Evolutionary conservation across 768 basidiomycete genomes (phyloP), one percentile per base, ranked within the genome.

Genomic region (Chalciporus chontae): DNA sequence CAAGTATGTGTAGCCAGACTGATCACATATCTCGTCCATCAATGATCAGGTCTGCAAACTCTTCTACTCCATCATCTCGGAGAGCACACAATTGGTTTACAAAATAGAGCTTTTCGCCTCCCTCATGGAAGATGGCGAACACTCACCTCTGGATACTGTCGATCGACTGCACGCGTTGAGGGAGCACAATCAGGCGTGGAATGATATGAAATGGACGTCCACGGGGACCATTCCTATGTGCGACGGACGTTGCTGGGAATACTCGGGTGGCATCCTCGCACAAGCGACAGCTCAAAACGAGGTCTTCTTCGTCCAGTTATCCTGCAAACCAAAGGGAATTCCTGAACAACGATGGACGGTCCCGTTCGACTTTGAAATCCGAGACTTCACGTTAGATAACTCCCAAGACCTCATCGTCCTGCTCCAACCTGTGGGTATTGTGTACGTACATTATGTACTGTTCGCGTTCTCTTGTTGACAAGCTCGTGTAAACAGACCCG

Each of bases 381-480:
- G 58, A n/a, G 71, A 74, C 45, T 73, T 74, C 34, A 61, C 67
- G 9, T 50, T 71, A 8, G 71, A 73, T 53, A 58, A 52, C 19
- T 70, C 69, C 5, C 67, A 72, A 55, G 55, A 73, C 53, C 61
- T 73, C 32, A 37, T 73, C 8, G 61, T 67, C 18, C 51, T 62
- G 5, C 50, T 73, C n/a, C 64, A 68, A 41, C 17, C n/a, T n/a
- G n/a, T n/a, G n/a, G n/a, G n/a, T n/a, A n/a, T 44, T n/a, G 9
- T 10, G 55, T 4, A 31, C 55, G 67, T 56, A 13, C 19, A 9
- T 27, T 29, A 6, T 39, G 10, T 24, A 9, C 11, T 31, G 31
- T 23, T 7, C 39, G 46, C 19, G 17, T 9, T 37, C 8, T 45
- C 32, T 29, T 19, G 31, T 10, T 56, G 19, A 60, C 37, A 14